Evolutionary conservation across 2,329 filamentous ascomycete species (phyloP).

Genomic region (Fusarium continuum): DNA sequence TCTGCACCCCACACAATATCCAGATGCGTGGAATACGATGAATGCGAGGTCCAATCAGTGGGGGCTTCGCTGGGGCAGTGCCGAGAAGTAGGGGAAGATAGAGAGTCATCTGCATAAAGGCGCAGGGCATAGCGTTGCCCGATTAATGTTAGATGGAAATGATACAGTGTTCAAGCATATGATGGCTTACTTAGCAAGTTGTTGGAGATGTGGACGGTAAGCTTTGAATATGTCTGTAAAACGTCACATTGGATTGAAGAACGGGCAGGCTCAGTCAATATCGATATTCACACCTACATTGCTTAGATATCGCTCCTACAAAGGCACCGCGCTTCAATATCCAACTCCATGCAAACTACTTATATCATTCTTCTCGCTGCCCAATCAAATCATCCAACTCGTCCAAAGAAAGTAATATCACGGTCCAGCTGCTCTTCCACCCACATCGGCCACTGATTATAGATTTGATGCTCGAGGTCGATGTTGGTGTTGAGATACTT

Average conservation of each 20-base stretch:
- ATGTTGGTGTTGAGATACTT: conserved; percentile 59
- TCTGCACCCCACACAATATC: conserved; percentile 9
- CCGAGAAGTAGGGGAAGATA: neutral
- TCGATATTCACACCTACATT: no score
- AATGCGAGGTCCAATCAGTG: conserved; percentile 43
- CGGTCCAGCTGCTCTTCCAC: conserved; percentile 60
- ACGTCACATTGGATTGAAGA: no score
- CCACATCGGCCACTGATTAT: conserved; percentile 65
- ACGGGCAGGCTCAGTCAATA: no score
- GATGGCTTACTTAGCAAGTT: no score
- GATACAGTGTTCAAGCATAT: no score
- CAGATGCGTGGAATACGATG: conserved; percentile 42
- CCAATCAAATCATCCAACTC: neutral
- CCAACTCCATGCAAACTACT: neutral
- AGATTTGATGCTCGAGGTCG: conserved; percentile 54
- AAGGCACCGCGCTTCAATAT: conserved; percentile 15
- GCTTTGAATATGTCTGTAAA: no score
- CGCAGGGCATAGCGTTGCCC: conserved; percentile 1
- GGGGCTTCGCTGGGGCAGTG: conserved; percentile 28
- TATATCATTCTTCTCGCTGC: neutral
- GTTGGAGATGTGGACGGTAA: no score
- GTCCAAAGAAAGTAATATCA: conserved; percentile 59
- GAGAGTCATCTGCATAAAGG: neutral
- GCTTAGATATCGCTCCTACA: no score
- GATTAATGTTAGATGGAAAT: neutral